phyloP scores from a whole-genome alignment of 345 rosid species.

The Dipteronia dyeriana region DNA sequence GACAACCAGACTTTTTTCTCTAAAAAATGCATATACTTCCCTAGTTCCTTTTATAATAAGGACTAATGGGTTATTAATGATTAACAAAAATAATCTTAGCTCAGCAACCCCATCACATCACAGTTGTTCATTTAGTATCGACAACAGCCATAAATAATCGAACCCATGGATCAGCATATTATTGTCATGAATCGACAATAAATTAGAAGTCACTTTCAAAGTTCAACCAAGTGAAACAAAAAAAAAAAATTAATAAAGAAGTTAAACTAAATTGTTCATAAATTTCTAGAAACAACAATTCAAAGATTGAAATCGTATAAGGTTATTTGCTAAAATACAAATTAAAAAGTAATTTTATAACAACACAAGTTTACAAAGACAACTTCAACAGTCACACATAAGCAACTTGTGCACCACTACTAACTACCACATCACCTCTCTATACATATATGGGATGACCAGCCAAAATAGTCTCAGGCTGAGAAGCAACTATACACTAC shows the following conservation, averaged over 20 bases:
- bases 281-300: too few relatives aligned
- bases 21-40: not conserved
- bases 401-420: not conserved
- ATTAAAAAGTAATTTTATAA: too few relatives aligned
- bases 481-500: slow-evolving; percentile 35
- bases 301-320: not conserved
- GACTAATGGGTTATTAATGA: not conserved
- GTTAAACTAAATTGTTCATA: too few relatives aligned
- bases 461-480: slow-evolving; percentile 25
- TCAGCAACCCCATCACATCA: not conserved
- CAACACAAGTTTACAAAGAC: not conserved
- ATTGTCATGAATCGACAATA: too few relatives aligned
- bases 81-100: not conserved
- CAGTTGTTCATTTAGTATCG: too few relatives aligned
- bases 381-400: not conserved
- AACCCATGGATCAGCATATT: too few relatives aligned
- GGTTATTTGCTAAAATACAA: not conserved
- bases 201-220: not conserved
- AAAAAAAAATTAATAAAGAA: too few relatives aligned
- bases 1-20: not conserved
- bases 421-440: not conserved
- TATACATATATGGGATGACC: not conserved
- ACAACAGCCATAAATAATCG: too few relatives aligned
- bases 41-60: not conserved
- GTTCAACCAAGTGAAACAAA: not conserved